Base-by-base conservation (phyloP, 2,329 filamentous ascomycete species). In the Epicoccum nigrum region DNA sequence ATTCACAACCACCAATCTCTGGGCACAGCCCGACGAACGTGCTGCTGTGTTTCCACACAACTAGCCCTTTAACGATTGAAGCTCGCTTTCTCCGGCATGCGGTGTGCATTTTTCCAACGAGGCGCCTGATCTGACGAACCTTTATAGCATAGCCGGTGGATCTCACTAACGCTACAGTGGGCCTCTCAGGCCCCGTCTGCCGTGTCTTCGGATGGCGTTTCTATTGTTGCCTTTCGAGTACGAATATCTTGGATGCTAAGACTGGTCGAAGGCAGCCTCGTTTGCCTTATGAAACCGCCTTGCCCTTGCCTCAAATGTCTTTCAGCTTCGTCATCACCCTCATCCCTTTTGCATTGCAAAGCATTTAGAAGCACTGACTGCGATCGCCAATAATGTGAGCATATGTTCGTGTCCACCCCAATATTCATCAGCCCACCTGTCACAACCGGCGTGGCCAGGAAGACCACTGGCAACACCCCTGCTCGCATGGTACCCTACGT, bases 401-500 rank as follows among this genome's bases (percentile, higher is more conserved):
- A 43, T 25, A 23, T 39, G 20, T 39, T 38, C 15, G 39, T 30
- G 27, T 51, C n/a, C 27, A 34, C 46, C 51, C 45, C 54, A 45
- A 25, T 39, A 47, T 54, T 47, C 57, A 54, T 48, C 57, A 50
- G 45, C 30, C 37, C 58, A 44, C 53, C 51, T 50, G 50, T 56
- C 25, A 53, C n/a, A 34, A 37, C 30, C 54, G 45, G 45, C 50
- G 51, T 45, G 38, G 55, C 53, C 41, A 47, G 59, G 57, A 39
- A 55, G 16, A 52, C 43, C 40, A 44, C 60, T 38, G 33, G 60
- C 59, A 61, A 56, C 37, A 63, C 54, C 60, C 60, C 53, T 51
- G 57, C 25, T 45, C 34, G 23, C 19, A 20, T 45, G 40, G 44
- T 40, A 21, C 46, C 34, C 39, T 49, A 57, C 54, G 59, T 63